Percentiles rank a stretch among this genome's conserved stretches.
Evolutionary conservation across 2,329 filamentous ascomycete genomes (phyloP).

Genomic region (Falciphora oryzae): DNA sequence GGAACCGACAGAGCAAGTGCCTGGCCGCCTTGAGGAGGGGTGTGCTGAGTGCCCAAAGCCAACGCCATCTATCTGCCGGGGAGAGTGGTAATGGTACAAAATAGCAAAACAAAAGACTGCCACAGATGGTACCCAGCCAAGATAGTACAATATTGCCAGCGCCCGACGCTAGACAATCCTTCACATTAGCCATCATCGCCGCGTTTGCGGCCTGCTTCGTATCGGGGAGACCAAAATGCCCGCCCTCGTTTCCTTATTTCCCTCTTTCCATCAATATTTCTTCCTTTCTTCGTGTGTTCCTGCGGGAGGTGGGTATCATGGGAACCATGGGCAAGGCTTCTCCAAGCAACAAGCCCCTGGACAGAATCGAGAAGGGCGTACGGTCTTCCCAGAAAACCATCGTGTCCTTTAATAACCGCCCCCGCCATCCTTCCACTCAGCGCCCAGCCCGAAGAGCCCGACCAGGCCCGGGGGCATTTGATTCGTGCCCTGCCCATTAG

Average conservation of each 20-base stretch:
- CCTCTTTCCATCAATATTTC: too few species aligned
- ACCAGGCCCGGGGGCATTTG: not conserved
- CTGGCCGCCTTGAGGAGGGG: too few species aligned
- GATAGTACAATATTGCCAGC: not conserved
- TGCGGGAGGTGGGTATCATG: not conserved
- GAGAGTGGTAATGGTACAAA: not conserved
- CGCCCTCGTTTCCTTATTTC: not conserved
- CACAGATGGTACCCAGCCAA: not conserved
- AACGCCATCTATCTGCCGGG: not conserved
- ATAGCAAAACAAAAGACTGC: not conserved
- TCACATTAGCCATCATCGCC: not conserved
- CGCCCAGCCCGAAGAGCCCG: not conserved
- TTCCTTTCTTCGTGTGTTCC: not conserved
- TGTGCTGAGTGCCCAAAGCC: too few species aligned
- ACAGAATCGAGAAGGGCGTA: not conserved
- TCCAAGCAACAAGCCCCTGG: not conserved
- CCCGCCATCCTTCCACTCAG: not conserved
- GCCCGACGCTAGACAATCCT: not conserved
- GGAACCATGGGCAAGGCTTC: not conserved
- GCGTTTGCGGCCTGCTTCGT: too few species aligned
- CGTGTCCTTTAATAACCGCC: not conserved
- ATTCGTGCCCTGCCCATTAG: not conserved
- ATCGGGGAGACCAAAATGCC: not conserved
- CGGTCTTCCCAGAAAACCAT: not conserved
- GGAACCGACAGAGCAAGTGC: too few species aligned